Evolutionary conservation across 225 moss, liverwort and hornwort genomes (phyloP).

Genomic region (Sphagnum tenellum): DNA sequence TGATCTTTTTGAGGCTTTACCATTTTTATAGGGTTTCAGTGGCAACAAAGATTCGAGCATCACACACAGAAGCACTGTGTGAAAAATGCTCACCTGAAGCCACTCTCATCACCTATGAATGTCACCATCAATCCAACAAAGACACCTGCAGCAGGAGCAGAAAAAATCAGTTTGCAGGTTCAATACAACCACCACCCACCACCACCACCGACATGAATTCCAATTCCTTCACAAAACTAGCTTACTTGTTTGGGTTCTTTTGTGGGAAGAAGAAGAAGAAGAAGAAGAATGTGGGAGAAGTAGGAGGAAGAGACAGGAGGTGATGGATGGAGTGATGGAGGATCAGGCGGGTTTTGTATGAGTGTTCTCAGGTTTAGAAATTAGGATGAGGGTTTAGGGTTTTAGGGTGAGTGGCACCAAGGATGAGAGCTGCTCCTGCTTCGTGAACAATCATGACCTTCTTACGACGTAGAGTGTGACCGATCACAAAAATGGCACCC

Average conservation of each 20-base stretch:
- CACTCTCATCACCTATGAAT: slow-evolving; percentile 38
- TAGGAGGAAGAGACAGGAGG: neutral
- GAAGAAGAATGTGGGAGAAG: neutral
- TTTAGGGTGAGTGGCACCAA: slow-evolving; percentile 26
- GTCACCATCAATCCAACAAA: slow-evolving; percentile 68
- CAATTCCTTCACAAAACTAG: too few relatives aligned
- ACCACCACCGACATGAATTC: too few relatives aligned
- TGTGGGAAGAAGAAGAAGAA: neutral
- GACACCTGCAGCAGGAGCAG: slow-evolving; percentile 37
- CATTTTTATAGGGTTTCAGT: neutral
- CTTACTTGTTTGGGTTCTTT: too few relatives aligned
- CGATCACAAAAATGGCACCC: slow-evolving; percentile 62
- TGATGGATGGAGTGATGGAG: neutral
- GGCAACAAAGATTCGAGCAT: neutral
- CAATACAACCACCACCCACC: too few relatives aligned
- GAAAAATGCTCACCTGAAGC: slow-evolving; percentile 35
- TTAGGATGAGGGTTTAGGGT: too few relatives aligned
- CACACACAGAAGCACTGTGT: neutral
- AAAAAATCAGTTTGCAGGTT: too few relatives aligned
- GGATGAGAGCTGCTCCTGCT: slow-evolving; percentile 71
- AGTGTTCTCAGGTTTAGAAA: neutral
- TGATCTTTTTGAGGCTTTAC: too few relatives aligned
- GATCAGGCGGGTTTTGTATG: neutral
- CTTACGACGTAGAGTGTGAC: slow-evolving; percentile 63
- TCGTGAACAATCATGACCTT: slow-evolving; percentile 80